A percentile compares a stretch with the other conserved stretches of the same genome.
These are phyloP conservation scores for Ustilago vetiveriae DNA, from an alignment of 1,284 basidiomycete species.

Conservation along the genomic window DNA sequence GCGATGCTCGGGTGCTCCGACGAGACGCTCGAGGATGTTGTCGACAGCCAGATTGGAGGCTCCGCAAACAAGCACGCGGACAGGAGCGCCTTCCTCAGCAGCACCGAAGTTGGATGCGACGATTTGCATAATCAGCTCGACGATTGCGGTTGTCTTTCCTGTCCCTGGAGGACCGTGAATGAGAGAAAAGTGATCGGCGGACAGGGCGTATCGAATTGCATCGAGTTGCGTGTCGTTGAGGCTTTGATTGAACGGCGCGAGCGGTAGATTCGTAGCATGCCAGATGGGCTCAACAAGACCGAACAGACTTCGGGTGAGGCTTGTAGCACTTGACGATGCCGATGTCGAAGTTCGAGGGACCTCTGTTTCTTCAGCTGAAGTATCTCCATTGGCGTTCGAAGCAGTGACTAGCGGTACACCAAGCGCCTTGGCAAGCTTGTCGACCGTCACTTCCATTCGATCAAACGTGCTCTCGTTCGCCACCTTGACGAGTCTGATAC, in stretches of 20 bases:
- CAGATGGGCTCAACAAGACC: conserved; percentile 51
- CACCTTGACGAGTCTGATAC: conserved; percentile 85
- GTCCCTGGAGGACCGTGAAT: conserved; percentile 93
- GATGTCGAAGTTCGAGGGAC: conserved; percentile 5
- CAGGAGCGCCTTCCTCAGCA: conserved; percentile 61
- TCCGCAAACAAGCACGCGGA: conserved; percentile 81
- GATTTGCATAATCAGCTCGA: conserved; percentile 68
- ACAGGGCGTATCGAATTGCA: conserved; percentile 80
- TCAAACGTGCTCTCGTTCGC: conserved; percentile 92
- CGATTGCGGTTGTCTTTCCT: conserved; percentile 68
- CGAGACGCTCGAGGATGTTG: conserved; percentile 66
- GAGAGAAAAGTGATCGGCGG: conserved; percentile 79
- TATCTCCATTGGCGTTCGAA: conserved; percentile 12
- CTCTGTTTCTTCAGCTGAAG: conserved; percentile 31
- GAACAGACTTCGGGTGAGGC: conserved; percentile 52
- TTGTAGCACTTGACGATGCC: conserved; percentile 29
- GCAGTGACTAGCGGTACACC: conserved; percentile 19
- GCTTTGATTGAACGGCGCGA: conserved; percentile 76
- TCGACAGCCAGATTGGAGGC: conserved; percentile 88
- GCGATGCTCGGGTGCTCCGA: conserved; percentile 34
- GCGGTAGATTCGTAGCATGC: conserved; percentile 13
- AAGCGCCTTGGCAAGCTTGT: conserved; percentile 33
- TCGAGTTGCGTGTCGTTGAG: conserved; percentile 85
- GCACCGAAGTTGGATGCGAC: conserved; percentile 45
- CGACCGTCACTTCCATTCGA: conserved; percentile 68